Percentiles rank a stretch among this genome's conserved stretches.
phyloP scores from a whole-genome alignment of 2,329 filamentous ascomycete genomes.

The Chaetothyriales sp. region DNA sequence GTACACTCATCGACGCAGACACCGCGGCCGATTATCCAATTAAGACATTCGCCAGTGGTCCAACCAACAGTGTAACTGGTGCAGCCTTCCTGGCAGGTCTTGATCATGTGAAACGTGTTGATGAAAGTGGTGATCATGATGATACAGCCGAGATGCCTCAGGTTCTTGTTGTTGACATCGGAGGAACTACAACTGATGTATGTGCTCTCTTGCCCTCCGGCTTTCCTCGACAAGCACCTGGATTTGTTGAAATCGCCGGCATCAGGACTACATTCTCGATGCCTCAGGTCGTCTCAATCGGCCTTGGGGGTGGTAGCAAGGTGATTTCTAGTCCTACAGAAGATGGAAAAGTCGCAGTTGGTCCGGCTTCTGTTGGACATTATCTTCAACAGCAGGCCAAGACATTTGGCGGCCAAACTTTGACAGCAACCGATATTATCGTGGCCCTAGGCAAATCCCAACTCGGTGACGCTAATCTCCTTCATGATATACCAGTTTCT shows the following conservation, averaged over 20 bases:
- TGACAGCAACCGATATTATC: constrained; percentile 41
- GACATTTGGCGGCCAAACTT: constrained; percentile 39
- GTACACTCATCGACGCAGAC: constrained; percentile 42
- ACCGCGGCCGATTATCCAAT: constrained; percentile 44
- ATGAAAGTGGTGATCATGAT: constrained; percentile 22
- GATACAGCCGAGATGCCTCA: constrained; percentile 37
- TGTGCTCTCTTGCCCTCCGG: constrained; percentile 48
- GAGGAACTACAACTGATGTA: constrained; percentile 53
- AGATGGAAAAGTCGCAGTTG: constrained; percentile 30
- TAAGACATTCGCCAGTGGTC: constrained; percentile 48
- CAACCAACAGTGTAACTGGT: constrained; percentile 51
- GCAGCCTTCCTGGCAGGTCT: constrained; percentile 44
- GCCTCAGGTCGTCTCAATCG: constrained; percentile 43
- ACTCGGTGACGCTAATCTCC: constrained; percentile 15
- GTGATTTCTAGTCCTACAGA: no score
- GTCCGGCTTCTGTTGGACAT: constrained; percentile 44
- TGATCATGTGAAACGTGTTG: constrained; percentile 43
- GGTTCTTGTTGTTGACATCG: constrained; percentile 50
- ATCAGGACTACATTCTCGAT: constrained; percentile 47
- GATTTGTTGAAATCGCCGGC: constrained; percentile 44
- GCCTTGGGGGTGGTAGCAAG: constrained; percentile 39
- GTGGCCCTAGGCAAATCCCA: constrained; percentile 25
- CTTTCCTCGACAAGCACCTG: constrained; percentile 47
- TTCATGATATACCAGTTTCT: constrained; percentile 17
- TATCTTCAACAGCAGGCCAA: constrained; percentile 35